These are phyloP conservation scores for Lactarius indigo DNA, from an alignment of 768 basidiomycete species.

Conservation along the genomic window DNA sequence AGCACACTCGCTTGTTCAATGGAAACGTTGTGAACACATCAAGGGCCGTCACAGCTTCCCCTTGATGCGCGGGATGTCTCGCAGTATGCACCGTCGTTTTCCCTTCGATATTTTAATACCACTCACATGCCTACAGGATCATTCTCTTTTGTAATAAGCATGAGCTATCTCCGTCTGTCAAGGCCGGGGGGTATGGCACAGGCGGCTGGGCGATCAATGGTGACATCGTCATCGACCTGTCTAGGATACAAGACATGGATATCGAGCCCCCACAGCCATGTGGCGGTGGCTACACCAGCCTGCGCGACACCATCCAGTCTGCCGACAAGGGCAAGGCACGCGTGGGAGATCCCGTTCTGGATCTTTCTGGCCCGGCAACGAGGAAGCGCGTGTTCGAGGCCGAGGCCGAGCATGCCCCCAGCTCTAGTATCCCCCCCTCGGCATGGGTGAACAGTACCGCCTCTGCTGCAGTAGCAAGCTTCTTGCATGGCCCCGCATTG, in stretches of 20 bases:
- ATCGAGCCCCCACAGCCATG: slow-evolving; percentile 52
- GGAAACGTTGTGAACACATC: slow-evolving; percentile 63
- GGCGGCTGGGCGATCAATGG: slow-evolving; percentile 88
- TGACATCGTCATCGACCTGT: slow-evolving; percentile 80
- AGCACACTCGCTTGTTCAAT: slow-evolving; percentile 53
- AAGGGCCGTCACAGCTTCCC: slow-evolving; percentile 66
- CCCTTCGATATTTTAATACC: not conserved
- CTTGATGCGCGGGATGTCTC: slow-evolving; percentile 79
- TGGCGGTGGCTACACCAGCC: slow-evolving; percentile 50
- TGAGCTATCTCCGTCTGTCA: slow-evolving; percentile 70
- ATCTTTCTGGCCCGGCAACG: slow-evolving; percentile 17
- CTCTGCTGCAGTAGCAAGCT: slow-evolving; percentile 47
- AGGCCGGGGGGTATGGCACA: slow-evolving; percentile 89
- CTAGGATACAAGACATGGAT: slow-evolving; percentile 60
- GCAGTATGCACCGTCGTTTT: slow-evolving; percentile 42
- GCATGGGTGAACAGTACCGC: slow-evolving; percentile 46
- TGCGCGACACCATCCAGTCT: slow-evolving; percentile 50
- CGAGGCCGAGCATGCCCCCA: not conserved
- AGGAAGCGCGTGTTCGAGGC: slow-evolving; percentile 59
- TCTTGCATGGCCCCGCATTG: slow-evolving; percentile 44
- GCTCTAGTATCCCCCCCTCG: not conserved
- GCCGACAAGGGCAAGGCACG: slow-evolving; percentile 55
- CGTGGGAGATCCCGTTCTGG: slow-evolving; percentile 16
- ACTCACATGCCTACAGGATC: slow-evolving; percentile 40
- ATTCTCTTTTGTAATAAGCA: slow-evolving; percentile 73